Base-by-base conservation (phyloP, 177 flowering plant species). In the Tripterygium wilfordii region DNA sequence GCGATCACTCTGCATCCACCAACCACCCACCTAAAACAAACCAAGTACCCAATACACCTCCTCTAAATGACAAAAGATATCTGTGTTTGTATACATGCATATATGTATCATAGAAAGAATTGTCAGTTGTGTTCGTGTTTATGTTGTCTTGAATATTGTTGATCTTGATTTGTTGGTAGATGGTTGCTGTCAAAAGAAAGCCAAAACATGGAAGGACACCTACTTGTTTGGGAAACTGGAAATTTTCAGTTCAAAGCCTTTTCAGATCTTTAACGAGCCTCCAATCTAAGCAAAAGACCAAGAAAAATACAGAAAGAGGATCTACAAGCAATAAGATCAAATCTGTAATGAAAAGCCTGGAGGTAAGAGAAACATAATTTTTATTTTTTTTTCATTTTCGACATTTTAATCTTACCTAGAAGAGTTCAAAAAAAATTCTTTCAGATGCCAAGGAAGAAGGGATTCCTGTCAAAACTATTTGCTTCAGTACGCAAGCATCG, bases 221-320 rank as follows among this genome's bases (percentile, higher is more conserved):
- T n/a, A 27, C 64, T 38, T 64, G 75, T 64, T 18, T 67, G 1
- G 56, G 71, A 21, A 61, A 65, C 32, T 70, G 62, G 65, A 62
- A 54, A 38, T 25, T 59, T 15, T 16, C 57, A 25, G 24, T 69
- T 50, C 73, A 75, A 27, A 61, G 49, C 10, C 63, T 66, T 32
- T 26, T 63, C 8, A 54, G 45, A 54, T 56, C 57, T 22, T 51
- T 65, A 27, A 28, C 23, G 32, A 55, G 56, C 1, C 15, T 43
- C 26, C 36, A 44, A 23, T 21, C 30, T 3, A 58, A 36, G 58
- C 66, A 65, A 54, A 38, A 36, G 16, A 50, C 45, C 37, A 57
- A 42, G 61, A 71, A 60, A 53, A 67, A 48, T 44, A 48, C 64
- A 18, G 27, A 22, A 2, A 39, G 22, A 15, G 57, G 51, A 60